Base-by-base conservation (phyloP, 805 yeast species). In the Candida xiaguanensis region DNA sequence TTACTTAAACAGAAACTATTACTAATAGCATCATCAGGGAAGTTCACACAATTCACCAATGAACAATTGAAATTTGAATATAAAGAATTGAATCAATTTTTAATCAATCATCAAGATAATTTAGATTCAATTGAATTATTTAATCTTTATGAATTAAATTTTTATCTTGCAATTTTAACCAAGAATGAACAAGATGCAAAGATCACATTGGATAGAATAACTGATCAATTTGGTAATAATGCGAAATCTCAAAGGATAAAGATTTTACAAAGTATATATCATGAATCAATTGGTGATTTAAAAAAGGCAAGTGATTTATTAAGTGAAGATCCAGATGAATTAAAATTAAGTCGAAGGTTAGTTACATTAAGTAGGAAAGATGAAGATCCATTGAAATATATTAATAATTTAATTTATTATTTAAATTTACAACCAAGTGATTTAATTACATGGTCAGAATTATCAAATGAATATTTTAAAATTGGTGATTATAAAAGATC, bases 361-460 rank as follows among this genome's bases (percentile, higher is more conserved):
- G 54, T 65, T 13, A 56, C 70, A 0, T 60, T 64, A 38, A 51
- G 61, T 22, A 52, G 70, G 14, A 13, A 24, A 13, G 34, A 29
- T 5, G 8, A 27, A 3, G 38, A 33, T 22, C 34, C 20, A 33
- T 65, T 59, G 38, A 63, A 59, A n/a, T 85, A 78, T 55, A 71
- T 86, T 32, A 63, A 68, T 25, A 74, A 72, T 38, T 67, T 90
- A 48, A 63, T 67, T 8, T 72, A 67, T 25, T 76, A 72, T 47
- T 59, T 86, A 38, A 82, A 80, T 39, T 61, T 72, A 36, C 78
- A 75, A 49, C 96, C 97, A 1, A 57, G 81, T 15, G 98, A 93
- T 58, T 65, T 76, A 2, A 80, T 83, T 46, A 65, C 84, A 2
- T 88, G 95, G 95, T 70, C 79, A 34, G 95, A 86, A 58, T 66